These are phyloP conservation scores for Colletotrichum tofieldiae DNA, from an alignment of 2,329 filamentous ascomycete genomes.

Conservation along the genomic window DNA sequence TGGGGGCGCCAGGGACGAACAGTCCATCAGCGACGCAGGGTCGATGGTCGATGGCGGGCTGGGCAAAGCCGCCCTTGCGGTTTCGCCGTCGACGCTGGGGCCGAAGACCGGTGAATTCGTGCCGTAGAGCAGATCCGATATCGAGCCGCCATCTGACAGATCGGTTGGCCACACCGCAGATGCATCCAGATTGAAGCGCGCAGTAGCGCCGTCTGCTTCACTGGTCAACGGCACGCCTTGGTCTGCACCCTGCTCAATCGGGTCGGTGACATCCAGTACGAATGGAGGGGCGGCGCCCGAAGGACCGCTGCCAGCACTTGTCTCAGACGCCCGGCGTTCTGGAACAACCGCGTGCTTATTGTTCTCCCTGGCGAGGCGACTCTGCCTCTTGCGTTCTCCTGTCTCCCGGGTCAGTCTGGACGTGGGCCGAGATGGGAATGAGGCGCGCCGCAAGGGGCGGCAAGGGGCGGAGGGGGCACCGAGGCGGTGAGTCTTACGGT, in stretches of 20 bases:
- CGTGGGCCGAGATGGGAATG: constrained; percentile 2
- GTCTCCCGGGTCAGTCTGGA: constrained; percentile 18
- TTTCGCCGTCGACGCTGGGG: not conserved
- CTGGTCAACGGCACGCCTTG: not conserved
- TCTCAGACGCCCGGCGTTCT: constrained; percentile 8
- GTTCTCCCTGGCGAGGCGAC: constrained; percentile 25
- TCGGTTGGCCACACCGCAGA: constrained; percentile 14
- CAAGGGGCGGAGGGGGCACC: not conserved
- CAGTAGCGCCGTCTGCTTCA: constrained; percentile 27
- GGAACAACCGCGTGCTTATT: constrained; percentile 16
- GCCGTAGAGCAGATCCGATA: constrained; percentile 21
- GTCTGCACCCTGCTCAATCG: constrained; percentile 21
- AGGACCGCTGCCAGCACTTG: constrained; percentile 8
- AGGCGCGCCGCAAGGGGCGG: not conserved
- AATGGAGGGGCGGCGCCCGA: not conserved
- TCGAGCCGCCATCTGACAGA: constrained; percentile 18
- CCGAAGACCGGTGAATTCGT: constrained; percentile 1
- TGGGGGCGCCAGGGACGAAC: constrained; percentile 35
- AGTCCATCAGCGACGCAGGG: constrained; percentile 29
- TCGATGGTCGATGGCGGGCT: constrained; percentile 32
- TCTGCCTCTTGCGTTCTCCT: constrained; percentile 51
- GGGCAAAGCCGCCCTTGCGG: constrained; percentile 1
- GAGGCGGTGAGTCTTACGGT: constrained; percentile 55
- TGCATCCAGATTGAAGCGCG: constrained; percentile 22
- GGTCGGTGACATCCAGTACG: not conserved